Base-by-base conservation (phyloP, 352 stramenopile genomes). In the Phytophthora pistaciae region DNA sequence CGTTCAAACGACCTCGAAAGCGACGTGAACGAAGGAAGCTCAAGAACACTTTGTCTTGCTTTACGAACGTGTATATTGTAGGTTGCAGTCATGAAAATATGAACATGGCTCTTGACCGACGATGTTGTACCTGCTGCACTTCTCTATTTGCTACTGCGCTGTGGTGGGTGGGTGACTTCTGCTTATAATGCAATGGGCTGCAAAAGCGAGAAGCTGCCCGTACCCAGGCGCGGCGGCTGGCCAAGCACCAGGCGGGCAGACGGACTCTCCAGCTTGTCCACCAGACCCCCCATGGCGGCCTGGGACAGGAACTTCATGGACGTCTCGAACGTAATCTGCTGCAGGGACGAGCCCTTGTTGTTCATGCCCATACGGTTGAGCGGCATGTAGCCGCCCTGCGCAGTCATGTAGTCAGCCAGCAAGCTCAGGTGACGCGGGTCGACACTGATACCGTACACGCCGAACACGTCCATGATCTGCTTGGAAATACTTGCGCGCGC, bases 281-380 rank as follows among this genome's bases (percentile, higher is more conserved):
- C 87, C 14, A 96, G 74, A 25, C 90, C 88, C 55, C 93, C 89
- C 14, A 99, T 70, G 49, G 98, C 97, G 23, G 98, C 98, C 63
- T 99, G 85, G 10, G 96, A 98, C 64, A 99, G 84, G 79, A 99
- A 99, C 42, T 98, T 96, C 69, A 98, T 98, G 27, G 98, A 99
- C 42, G 98, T 99, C 85, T 99, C 98, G 82, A 99, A 99, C 81
- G 97, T 99, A 92, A 99, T 99, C 83, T 99, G 97, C 74, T 99
- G 90, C 74, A 99, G 98, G 23, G 97, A 90, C 36, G 96, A 99
- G 59, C 93, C 95, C 73, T 97, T 96, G 71, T 98, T 90, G 59
- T 91, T 88, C 96, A 99, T 99, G 62, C 98, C 98, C 61, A 94
- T 98, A 58, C 98, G 93, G 87, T 99, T 99, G 80, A 99, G 96